These are phyloP conservation scores for Besnoitia besnoiti DNA, from an alignment of 169 alveolate species.

Conservation along the genomic window DNA sequence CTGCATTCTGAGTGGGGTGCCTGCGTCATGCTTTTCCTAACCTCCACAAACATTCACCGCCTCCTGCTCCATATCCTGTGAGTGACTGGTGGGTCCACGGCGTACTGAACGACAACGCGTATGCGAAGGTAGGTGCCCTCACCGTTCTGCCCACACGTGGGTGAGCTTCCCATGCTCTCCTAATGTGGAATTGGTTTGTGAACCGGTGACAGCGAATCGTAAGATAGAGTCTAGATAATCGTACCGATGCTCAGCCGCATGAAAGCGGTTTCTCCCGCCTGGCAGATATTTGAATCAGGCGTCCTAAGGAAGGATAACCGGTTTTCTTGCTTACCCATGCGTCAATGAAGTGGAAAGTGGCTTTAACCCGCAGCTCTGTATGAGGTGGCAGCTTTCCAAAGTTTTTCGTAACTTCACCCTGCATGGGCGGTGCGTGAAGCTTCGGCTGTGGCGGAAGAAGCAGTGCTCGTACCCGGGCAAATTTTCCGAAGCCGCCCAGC, in stretches of 20 bases:
- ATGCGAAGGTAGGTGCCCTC: not conserved
- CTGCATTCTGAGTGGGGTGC: not conserved
- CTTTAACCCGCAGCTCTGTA: slow-evolving; percentile 74
- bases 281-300: too few species aligned
- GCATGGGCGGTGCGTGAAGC: not conserved
- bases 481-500: slow-evolving; percentile 74
- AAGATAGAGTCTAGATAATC: not conserved
- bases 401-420: slow-evolving; percentile 77
- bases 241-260: slow-evolving; percentile 64
- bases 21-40: not conserved
- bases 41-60: slow-evolving; percentile 74
- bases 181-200: not conserved
- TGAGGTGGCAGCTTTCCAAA: slow-evolving; percentile 77
- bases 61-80: slow-evolving; percentile 70
- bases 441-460: not conserved
- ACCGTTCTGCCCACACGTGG: slow-evolving; percentile 43
- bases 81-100: slow-evolving; percentile 57
- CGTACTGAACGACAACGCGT: not conserved
- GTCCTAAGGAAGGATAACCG: not conserved
- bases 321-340: slow-evolving; percentile 72
- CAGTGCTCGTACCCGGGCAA: slow-evolving; percentile 59
- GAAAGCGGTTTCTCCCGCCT: slow-evolving; percentile 78
- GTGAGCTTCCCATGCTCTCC: slow-evolving; percentile 29
- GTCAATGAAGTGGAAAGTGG: slow-evolving; percentile 81
- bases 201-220: not conserved